These are phyloP conservation scores for Paxillus involutus DNA, from an alignment of 768 basidiomycete species.

Conservation along the genomic window DNA sequence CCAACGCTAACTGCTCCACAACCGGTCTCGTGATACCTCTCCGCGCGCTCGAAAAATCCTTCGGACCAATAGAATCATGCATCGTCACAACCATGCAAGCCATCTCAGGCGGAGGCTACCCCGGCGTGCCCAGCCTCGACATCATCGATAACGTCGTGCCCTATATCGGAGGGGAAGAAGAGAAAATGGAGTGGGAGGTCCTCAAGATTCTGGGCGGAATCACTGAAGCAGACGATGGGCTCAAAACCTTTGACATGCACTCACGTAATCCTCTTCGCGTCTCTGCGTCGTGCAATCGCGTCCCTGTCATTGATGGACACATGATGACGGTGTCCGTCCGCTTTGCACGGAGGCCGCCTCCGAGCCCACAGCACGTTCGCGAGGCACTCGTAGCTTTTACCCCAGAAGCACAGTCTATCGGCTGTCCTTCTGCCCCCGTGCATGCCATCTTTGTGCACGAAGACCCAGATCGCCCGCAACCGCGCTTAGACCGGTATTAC, in stretches of 20 bases:
- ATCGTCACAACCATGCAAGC: constrained; percentile 97
- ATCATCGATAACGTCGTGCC: constrained; percentile 97
- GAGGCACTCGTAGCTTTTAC: constrained; percentile 76
- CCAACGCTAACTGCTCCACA: constrained; percentile 98
- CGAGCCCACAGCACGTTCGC: constrained; percentile 83
- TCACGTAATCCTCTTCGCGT: constrained; percentile 77
- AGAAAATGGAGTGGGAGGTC: constrained; percentile 99
- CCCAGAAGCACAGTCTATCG: constrained; percentile 70
- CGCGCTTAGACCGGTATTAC: constrained; percentile 85
- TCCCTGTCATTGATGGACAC: constrained; percentile 95
- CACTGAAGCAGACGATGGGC: constrained; percentile 50
- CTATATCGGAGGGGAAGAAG: constrained; percentile 90
- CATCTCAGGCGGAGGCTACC: constrained; percentile 97
- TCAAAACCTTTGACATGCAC: constrained; percentile 83
- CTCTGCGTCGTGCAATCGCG: constrained; percentile 92
- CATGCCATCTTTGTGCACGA: constrained; percentile 91
- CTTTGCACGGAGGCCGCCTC: constrained; percentile 77
- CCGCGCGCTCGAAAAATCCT: constrained; percentile 82
- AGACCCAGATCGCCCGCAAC: constrained; percentile 90
- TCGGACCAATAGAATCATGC: constrained; percentile 91
- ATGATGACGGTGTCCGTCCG: constrained; percentile 87
- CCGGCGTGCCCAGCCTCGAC: constrained; percentile 86
- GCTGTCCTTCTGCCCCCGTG: constrained; percentile 82
- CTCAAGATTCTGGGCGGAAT: constrained; percentile 94
- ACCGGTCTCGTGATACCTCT: constrained; percentile 93